These are phyloP conservation scores for Epithemia pelagica DNA, from an alignment of 108 stramenopile species.

Conservation along the genomic window DNA sequence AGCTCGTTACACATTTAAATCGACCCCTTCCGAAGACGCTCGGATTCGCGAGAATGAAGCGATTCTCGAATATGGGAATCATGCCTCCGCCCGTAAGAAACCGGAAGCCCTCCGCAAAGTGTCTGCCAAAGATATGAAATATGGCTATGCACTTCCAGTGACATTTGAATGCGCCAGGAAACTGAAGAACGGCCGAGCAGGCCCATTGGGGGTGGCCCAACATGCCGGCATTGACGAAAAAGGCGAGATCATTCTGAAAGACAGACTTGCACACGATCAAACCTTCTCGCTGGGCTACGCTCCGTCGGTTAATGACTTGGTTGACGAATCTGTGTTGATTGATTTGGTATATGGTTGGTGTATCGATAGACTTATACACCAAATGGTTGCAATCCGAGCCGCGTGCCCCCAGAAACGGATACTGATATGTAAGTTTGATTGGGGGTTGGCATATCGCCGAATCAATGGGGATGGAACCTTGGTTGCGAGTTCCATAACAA, in stretches of 20 bases:
- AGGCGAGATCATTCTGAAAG: not conserved
- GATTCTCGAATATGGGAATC: not conserved
- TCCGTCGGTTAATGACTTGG: not conserved
- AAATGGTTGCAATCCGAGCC: not conserved
- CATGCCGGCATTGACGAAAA: not conserved
- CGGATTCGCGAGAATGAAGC: not conserved
- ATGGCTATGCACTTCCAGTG: not conserved
- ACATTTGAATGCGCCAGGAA: not conserved
- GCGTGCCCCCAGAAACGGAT: not conserved
- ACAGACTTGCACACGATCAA: not conserved
- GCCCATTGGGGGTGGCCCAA: not conserved
- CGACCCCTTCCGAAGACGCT: too few species aligned
- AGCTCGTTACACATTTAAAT: too few species aligned
- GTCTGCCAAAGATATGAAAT: not conserved
- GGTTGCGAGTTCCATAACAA: not conserved
- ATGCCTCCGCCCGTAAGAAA: not conserved
- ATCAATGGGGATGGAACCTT: not conserved
- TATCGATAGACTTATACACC: not conserved
- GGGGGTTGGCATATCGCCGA: not conserved
- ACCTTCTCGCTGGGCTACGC: not conserved
- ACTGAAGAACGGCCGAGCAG: not conserved
- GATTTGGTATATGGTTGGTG: not conserved
- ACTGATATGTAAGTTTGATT: not conserved
- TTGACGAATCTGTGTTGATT: not conserved
- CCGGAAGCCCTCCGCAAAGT: not conserved